These are phyloP conservation scores for Ceratorhiza oryzae-sativae DNA, from an alignment of 1,284 basidiomycete species.

Conservation along the genomic window DNA sequence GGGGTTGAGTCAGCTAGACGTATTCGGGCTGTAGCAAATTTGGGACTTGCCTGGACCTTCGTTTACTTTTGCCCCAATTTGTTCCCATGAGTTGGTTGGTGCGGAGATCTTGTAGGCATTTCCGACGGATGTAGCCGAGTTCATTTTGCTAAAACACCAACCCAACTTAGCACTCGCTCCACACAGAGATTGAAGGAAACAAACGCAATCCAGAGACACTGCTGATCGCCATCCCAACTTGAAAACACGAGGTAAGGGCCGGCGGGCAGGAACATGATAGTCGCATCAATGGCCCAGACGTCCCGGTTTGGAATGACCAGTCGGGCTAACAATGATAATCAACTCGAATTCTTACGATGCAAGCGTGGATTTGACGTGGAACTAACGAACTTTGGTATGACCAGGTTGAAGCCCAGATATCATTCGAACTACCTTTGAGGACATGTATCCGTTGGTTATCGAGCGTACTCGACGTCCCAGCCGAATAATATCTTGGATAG, in stretches of 20 bases:
- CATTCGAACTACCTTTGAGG: conserved; percentile 51
- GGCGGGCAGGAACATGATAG: conserved; percentile 48
- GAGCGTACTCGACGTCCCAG: conserved; percentile 51
- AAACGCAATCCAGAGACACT: conserved; percentile 53
- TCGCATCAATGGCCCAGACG: conserved; percentile 54
- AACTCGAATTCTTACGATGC: background rate
- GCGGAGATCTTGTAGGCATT: conserved; percentile 52
- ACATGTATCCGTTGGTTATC: conserved; percentile 53
- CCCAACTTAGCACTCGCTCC: conserved; percentile 42
- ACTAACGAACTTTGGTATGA: conserved; percentile 18
- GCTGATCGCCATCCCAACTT: conserved; percentile 50
- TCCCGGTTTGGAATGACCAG: conserved; percentile 50
- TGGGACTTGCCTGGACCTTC: conserved; percentile 40
- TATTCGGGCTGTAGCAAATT: background rate
- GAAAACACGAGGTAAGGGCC: conserved; percentile 53
- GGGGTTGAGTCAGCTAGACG: background rate
- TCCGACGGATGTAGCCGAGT: conserved; percentile 52
- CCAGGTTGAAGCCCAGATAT: conserved; percentile 51
- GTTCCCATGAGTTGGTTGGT: conserved; percentile 47
- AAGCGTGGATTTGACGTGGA: background rate
- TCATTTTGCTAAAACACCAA: conserved; percentile 47
- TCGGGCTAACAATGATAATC: conserved; percentile 43
- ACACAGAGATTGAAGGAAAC: background rate
- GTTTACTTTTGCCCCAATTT: conserved; percentile 23
- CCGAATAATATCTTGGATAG: conserved; percentile 51